Conservation (phyloP, 2,329 filamentous ascomycete genomes). For the Ceratocystis ficicola region DNA sequence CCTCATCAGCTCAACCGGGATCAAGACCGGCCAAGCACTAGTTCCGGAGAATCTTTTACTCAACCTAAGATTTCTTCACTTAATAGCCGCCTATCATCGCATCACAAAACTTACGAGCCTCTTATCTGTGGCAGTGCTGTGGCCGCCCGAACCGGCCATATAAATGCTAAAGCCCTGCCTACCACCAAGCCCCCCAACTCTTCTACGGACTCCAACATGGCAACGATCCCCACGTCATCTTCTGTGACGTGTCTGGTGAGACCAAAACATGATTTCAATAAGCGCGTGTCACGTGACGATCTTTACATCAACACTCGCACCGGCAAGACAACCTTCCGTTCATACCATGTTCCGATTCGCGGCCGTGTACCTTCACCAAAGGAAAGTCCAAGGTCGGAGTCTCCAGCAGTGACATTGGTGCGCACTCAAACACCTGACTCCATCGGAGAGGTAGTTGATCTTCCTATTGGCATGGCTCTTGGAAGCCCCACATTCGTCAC, state of each 20-base stretch:
- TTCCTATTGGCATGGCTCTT: slow-evolving; percentile 58
- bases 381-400: slow-evolving; percentile 30
- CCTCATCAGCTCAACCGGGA: background rate
- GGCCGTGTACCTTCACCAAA: slow-evolving; percentile 36
- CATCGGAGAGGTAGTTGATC: slow-evolving; percentile 27
- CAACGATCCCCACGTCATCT: slow-evolving; percentile 16
- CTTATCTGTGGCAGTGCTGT: slow-evolving; percentile 11
- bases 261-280: slow-evolving; percentile 24
- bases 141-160: background rate
- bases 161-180: background rate
- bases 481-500: slow-evolving; percentile 45
- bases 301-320: slow-evolving; percentile 29
- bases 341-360: slow-evolving; percentile 34
- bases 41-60: slow-evolving; percentile 8
- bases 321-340: slow-evolving; percentile 29
- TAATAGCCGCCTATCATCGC: background rate
- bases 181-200: background rate
- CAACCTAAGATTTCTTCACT: background rate
- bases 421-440: slow-evolving; percentile 36
- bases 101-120: background rate
- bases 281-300: slow-evolving; percentile 37
- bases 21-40: slow-evolving; percentile 6
- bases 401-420: slow-evolving; percentile 29
- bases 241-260: slow-evolving; percentile 18
- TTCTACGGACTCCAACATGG: slow-evolving; percentile 16